Base-by-base conservation (phyloP, 805 yeast genomes). In the Lipomyces yamadae region DNA sequence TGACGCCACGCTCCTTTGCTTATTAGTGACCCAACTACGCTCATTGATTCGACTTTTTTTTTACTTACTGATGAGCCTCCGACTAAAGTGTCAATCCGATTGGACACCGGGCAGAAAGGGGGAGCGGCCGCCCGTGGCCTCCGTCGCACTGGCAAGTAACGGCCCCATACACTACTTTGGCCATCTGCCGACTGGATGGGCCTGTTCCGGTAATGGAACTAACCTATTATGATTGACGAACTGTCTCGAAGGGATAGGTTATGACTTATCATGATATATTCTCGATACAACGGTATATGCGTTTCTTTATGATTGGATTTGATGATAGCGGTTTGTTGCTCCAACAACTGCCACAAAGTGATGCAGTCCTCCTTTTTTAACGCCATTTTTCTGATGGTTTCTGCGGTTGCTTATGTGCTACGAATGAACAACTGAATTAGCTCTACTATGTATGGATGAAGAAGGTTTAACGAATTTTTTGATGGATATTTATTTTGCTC, bases 401-500 rank as follows among this genome's bases (percentile, higher is more conserved):
- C 10, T 35, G 34, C 58, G 52, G 24, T 54, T n/a, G 11, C 18
- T 18, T 48, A n/a, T 45, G 24, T 18, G 35, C n/a, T 50, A 7
- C 6, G 6, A 35, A 55, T 52, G 30, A 42, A 15, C 3, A 24
- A 42, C 15, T n/a, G 48, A 42, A 42, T 15, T 42, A 42, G 48
- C 7, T 42, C 7, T 42, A 42, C n/a, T 42, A 42, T 42, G 29
- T 42, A 42, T 42, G 48, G 48, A 42, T 42, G 48, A 42, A 24
- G 29, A 42, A 11, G 48, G 48, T n/a, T n/a, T 42, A n/a, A 42
- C 48, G 48, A 42, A 13, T 3, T 29, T 61, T 56, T 61, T 61
- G 45, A 18, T 42, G 42, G 39, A 37, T 32, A 52, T 54, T 58
- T 58, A 29, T 63, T 35, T 52, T 58, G 39, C 35, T 37, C 29